These are phyloP conservation scores for Bombardia bombarda DNA, from an alignment of 495 filamentous ascomycete genomes.

Conservation along the genomic window DNA sequence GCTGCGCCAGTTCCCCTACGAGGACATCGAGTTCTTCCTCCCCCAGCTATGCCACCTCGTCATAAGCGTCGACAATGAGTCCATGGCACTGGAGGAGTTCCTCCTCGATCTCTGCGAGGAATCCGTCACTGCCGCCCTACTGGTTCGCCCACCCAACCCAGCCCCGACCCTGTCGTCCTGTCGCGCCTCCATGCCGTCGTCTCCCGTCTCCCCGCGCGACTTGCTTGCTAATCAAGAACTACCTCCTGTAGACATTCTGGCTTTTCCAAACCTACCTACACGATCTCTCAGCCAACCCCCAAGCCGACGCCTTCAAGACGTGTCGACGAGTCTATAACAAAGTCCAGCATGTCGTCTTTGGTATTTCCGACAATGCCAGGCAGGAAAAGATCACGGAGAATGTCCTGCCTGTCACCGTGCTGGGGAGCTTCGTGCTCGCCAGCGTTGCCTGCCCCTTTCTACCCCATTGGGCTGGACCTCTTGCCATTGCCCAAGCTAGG, in stretches of 20 bases:
- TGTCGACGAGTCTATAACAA: constrained; percentile 71
- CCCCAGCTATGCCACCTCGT: constrained; percentile 73
- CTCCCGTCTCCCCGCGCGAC: not conserved
- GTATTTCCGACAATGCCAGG: constrained; percentile 48
- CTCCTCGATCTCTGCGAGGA: constrained; percentile 72
- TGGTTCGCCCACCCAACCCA: constrained; percentile 49
- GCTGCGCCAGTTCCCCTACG: constrained; percentile 70
- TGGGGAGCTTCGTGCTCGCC: constrained; percentile 63
- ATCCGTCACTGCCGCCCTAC: constrained; percentile 65
- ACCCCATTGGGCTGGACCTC: constrained; percentile 57
- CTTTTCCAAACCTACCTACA: constrained; percentile 74
- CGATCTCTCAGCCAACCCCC: constrained; percentile 60
- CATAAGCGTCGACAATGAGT: constrained; percentile 73
- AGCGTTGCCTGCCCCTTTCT: constrained; percentile 47
- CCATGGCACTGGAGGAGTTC: constrained; percentile 76
- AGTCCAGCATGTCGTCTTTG: constrained; percentile 72
- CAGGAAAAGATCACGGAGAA: constrained; percentile 70
- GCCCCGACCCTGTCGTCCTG: not conserved
- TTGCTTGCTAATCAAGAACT: constrained; percentile 5
- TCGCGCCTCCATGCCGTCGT: not conserved
- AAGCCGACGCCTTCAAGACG: constrained; percentile 60
- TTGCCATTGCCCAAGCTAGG: constrained; percentile 66
- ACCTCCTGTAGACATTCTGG: constrained; percentile 61
- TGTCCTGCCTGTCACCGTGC: constrained; percentile 59
- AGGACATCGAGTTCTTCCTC: constrained; percentile 79